These are phyloP conservation scores for Hericium alpestre DNA, from an alignment of 768 basidiomycete genomes.

Conservation along the genomic window DNA sequence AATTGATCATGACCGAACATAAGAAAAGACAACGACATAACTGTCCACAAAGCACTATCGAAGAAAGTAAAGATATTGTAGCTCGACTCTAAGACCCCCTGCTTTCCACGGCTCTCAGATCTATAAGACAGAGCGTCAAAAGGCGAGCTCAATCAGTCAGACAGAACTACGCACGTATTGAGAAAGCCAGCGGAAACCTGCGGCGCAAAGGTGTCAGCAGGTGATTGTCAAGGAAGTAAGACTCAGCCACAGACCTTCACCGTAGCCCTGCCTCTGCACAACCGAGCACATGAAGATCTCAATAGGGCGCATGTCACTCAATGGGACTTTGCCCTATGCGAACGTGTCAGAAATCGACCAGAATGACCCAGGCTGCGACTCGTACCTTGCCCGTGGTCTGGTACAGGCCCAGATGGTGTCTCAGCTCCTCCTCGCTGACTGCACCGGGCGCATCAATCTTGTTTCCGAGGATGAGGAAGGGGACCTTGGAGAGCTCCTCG, in stretches of 20 bases:
- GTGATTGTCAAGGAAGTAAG: conserved; percentile 1
- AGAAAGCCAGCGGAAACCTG: conserved; percentile 90
- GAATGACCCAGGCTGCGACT: background rate
- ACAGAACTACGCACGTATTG: conserved; percentile 67
- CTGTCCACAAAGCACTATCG: background rate
- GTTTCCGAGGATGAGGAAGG: conserved; percentile 97
- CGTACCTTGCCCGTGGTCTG: conserved; percentile 98
- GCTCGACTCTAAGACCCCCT: background rate
- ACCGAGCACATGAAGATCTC: conserved; percentile 99
- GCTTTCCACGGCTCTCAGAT: conserved; percentile 2
- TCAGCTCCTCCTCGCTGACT: conserved; percentile 93
- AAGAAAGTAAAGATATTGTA: background rate
- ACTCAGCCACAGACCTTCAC: conserved; percentile 53
- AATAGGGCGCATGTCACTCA: conserved; percentile 94
- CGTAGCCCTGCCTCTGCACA: conserved; percentile 96
- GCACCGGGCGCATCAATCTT: conserved; percentile 99
- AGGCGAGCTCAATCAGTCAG: background rate
- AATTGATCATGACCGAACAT: background rate
- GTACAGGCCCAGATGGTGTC: conserved; percentile 90
- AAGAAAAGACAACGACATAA: background rate
- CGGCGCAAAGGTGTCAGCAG: background rate
- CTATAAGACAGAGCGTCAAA: background rate
- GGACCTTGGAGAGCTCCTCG: conserved; percentile 90
- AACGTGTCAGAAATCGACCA: conserved; percentile 3
- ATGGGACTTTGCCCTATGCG: conserved; percentile 85